Base-by-base conservation (phyloP, 352 stramenopile genomes). In the Pythium plurisporium region DNA sequence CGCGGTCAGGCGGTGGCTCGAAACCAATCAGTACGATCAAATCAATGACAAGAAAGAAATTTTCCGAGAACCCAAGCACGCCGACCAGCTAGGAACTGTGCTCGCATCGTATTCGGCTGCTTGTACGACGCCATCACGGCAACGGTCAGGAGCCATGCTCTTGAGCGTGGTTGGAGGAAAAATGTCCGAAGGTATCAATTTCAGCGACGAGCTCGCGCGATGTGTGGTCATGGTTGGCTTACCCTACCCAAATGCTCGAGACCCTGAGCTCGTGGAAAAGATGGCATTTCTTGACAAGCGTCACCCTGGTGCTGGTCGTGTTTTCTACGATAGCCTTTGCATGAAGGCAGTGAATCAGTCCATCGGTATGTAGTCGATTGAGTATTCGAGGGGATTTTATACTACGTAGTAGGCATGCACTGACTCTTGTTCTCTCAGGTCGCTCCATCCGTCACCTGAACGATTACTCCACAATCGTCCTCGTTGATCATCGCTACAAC, bases 141-240 rank as follows among this genome's bases (percentile, higher is more conserved):
- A 33, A 15, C 27, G 15, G 33, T 60, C 72, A 40, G 89, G 88
- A 8, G 93, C 88, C 0, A 65, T 98, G 40, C 66, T 99, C 2
- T 82, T 99, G 17, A 98, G 91, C 58, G 97, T 99, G 0, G 95
- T 99, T 25, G 97, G 97, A 12, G 97, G 96, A 0, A 99, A 99
- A 74, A 98, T 99, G 81, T 98, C 91, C 3, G 97, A 99, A 83
- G 97, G 97, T 25, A 99, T 99, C 74, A 99, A 99, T 65, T 99
- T 99, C 70, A 97, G 85, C 56, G 93, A 99, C 65, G 96, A 99
- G 8, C 83, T 99, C 52, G 97, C 96, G 23, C 73, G 88, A 8
- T 97, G 94, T 62, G 94, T 99, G 25, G 83, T 99, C 14, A 98
- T 99, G 73, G 96, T 99, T 26, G 97, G 97, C 0, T 77, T 99